Evolutionary conservation across 352 stramenopile species (phyloP).

Genomic region (Ochromonadaceae sp.): DNA sequence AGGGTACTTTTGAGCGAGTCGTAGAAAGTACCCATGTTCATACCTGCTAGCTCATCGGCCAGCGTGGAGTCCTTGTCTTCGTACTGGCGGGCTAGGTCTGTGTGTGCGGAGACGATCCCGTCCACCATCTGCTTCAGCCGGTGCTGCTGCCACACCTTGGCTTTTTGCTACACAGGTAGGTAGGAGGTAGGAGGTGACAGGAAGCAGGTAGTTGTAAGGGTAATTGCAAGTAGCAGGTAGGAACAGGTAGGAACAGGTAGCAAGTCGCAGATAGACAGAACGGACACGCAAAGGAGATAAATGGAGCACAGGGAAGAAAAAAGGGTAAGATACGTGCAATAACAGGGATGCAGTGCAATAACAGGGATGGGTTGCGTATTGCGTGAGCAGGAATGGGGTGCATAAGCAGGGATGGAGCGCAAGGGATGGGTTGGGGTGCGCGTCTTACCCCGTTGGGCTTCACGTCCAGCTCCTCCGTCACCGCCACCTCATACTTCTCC

Average conservation of each 20-base stretch:
- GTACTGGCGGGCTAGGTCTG: background rate
- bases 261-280: too few species aligned
- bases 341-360: too few species aligned
- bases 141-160: slow-evolving; percentile 12
- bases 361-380: too few species aligned
- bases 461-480: background rate
- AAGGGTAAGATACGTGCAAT: too few species aligned
- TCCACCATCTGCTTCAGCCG: background rate
- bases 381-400: too few species aligned
- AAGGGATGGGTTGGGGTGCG: too few species aligned
- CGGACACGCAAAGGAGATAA: too few species aligned
- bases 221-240: too few species aligned
- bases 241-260: too few species aligned
- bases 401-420: too few species aligned
- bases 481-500: background rate
- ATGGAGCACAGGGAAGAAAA: too few species aligned
- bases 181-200: background rate
- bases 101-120: background rate
- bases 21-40: slow-evolving; percentile 38
- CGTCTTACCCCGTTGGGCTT: slow-evolving; percentile 4
- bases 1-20: slow-evolving; percentile 35
- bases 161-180: slow-evolving; percentile 8
- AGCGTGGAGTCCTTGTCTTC: background rate
- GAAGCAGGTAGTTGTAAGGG: too few species aligned
- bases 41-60: background rate